Evolutionary conservation across 306 rosid genomes (phyloP).

Genomic region (Sphenostylis stenocarpa): DNA sequence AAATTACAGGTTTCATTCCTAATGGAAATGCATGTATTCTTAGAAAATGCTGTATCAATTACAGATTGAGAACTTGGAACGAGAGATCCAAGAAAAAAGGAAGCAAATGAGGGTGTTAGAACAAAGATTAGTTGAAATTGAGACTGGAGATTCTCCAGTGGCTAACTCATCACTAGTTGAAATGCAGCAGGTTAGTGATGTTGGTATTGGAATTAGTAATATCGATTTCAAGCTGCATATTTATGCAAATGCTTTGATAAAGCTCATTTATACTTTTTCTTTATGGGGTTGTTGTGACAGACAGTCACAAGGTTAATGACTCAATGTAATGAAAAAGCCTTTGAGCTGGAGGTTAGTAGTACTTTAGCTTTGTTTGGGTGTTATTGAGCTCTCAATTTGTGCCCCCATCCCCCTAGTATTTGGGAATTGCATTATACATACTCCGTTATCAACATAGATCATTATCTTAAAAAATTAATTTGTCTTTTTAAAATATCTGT

Average conservation of each 20-base stretch:
- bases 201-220: conserved; percentile 7
- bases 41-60: conserved; percentile 21
- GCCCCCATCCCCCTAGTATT: not conserved
- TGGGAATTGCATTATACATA: conserved; percentile 15
- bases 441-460: not conserved
- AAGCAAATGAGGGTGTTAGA: conserved; percentile 87
- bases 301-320: conserved; percentile 80
- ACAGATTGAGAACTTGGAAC: conserved; percentile 86
- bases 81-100: conserved; percentile 87
- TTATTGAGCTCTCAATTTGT: conserved; percentile 25
- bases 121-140: conserved; percentile 75
- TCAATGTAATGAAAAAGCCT: conserved; percentile 88
- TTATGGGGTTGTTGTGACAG: conserved; percentile 55
- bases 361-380: conserved; percentile 21
- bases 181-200: conserved; percentile 92
- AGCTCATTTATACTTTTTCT: conserved; percentile 25
- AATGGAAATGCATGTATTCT: conserved; percentile 12
- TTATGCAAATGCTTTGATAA: conserved; percentile 15
- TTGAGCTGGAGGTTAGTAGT: conserved; percentile 90
- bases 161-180: conserved; percentile 81
- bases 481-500: conserved; percentile 28
- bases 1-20: not conserved
- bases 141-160: conserved; percentile 78
- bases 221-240: conserved; percentile 19
- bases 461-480: conserved; percentile 6